Conservation (phyloP, 768 basidiomycete species). For the Solioccasus polychromus region DNA sequence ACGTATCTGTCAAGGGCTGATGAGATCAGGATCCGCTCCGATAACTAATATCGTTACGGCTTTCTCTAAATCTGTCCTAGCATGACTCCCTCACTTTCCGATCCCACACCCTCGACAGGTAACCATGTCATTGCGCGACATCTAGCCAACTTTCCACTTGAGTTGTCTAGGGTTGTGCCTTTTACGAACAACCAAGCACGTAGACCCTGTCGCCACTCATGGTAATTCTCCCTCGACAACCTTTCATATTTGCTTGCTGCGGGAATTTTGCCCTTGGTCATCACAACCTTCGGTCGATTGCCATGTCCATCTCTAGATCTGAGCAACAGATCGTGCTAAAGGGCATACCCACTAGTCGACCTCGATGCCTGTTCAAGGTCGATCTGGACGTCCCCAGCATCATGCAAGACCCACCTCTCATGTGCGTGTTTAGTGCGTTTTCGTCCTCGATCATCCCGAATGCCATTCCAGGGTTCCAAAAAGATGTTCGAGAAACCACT, state of each 20-base stretch:
- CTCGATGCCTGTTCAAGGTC: conserved; percentile 10
- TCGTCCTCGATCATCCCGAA: neutral
- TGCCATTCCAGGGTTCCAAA: neutral
- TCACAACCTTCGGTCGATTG: neutral
- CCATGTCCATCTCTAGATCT: neutral
- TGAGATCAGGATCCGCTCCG: conserved; percentile 10
- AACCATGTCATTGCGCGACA: too few species aligned
- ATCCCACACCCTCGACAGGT: too few species aligned
- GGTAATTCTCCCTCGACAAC: neutral
- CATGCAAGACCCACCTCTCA: neutral
- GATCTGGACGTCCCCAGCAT: neutral
- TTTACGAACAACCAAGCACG: too few species aligned
- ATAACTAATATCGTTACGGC: neutral
- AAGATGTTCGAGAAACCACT: too few species aligned
- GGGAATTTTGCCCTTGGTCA: conserved; percentile 3
- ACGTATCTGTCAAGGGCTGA: neutral
- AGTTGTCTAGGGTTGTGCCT: conserved; percentile 6
- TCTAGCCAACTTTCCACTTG: too few species aligned
- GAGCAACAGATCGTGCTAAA: neutral
- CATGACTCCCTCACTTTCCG: neutral
- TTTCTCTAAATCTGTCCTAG: neutral
- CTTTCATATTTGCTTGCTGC: neutral
- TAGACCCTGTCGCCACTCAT: too few species aligned
- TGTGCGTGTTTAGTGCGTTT: neutral
- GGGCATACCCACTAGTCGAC: neutral